Conservation (phyloP, 306 rosid genomes). For the Acacia melanoxylon region DNA sequence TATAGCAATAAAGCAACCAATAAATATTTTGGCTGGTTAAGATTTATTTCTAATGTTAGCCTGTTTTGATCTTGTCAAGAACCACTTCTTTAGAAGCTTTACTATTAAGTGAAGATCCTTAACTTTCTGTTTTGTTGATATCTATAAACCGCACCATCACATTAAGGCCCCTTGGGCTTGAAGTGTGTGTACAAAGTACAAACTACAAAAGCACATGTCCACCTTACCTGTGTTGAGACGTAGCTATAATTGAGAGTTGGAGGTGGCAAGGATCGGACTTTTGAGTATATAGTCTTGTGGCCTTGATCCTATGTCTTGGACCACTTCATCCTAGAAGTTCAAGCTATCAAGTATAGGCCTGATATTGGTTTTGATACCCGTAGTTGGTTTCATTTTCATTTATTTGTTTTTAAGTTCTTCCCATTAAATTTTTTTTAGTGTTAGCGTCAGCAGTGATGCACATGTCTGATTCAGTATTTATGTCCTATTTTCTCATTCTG, state of each 20-base stretch:
- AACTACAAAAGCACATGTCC: background rate
- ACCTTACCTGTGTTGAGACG: background rate
- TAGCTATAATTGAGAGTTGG: background rate
- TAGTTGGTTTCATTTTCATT: background rate
- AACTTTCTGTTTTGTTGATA: background rate
- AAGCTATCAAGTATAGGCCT: background rate
- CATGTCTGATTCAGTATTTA: background rate
- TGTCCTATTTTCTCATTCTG: conserved; percentile 26
- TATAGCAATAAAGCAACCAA: background rate
- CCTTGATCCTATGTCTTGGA: background rate
- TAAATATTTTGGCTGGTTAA: background rate
- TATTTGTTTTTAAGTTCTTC: background rate
- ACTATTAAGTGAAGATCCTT: background rate
- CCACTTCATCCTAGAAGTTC: background rate
- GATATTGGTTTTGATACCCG: background rate
- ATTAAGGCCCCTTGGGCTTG: background rate
- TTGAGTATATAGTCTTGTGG: background rate
- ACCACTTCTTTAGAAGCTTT: background rate
- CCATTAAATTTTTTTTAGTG: background rate
- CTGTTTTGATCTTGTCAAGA: background rate
- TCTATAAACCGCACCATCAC: background rate
- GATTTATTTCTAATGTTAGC: background rate
- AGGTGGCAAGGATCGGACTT: background rate
- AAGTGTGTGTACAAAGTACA: background rate
- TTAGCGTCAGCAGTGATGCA: background rate